These are phyloP conservation scores for Spirogloea muscicola DNA, from an alignment of 139 green algal genomes.

Conservation along the genomic window DNA sequence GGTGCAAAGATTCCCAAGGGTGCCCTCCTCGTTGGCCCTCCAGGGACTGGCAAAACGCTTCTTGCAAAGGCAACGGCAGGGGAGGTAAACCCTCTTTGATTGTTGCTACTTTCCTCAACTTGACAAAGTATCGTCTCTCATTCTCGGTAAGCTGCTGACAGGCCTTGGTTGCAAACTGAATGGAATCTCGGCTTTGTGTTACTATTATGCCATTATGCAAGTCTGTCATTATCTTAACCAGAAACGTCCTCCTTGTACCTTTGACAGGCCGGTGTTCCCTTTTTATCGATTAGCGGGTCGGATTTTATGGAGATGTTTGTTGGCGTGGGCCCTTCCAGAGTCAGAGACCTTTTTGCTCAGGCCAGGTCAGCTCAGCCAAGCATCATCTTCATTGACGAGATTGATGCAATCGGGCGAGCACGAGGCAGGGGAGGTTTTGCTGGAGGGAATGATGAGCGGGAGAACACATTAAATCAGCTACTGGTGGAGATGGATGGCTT, in stretches of 20 bases:
- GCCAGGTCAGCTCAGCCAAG: slow-evolving; percentile 75
- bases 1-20: slow-evolving; percentile 90
- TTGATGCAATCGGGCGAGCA: slow-evolving; percentile 81
- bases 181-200: too few species aligned
- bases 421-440: slow-evolving; percentile 86
- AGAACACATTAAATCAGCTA: slow-evolving; percentile 79
- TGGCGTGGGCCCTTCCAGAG: slow-evolving; percentile 81
- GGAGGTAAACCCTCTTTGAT: too few species aligned
- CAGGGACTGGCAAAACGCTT: slow-evolving; percentile 78
- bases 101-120: too few species aligned
- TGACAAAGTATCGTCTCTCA: too few species aligned
- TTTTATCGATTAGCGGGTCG: slow-evolving; percentile 63
- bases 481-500: slow-evolving; percentile 99
- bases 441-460: slow-evolving; percentile 94
- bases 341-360: slow-evolving; percentile 92
- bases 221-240: too few species aligned
- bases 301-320: slow-evolving; percentile 99
- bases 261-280: slow-evolving; percentile 48
- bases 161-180: too few species aligned
- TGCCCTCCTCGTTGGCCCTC: slow-evolving; percentile 88
- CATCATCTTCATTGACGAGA: slow-evolving; percentile 99
- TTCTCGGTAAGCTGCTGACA: too few species aligned
- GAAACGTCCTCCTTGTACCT: too few species aligned
- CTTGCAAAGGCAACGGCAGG: slow-evolving; percentile 77
- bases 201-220: too few species aligned